Percentiles rank a stretch among this genome's conserved stretches.
Evolutionary conservation across 352 stramenopile species (phyloP).

Genomic region (Globisporangium nagaii): DNA sequence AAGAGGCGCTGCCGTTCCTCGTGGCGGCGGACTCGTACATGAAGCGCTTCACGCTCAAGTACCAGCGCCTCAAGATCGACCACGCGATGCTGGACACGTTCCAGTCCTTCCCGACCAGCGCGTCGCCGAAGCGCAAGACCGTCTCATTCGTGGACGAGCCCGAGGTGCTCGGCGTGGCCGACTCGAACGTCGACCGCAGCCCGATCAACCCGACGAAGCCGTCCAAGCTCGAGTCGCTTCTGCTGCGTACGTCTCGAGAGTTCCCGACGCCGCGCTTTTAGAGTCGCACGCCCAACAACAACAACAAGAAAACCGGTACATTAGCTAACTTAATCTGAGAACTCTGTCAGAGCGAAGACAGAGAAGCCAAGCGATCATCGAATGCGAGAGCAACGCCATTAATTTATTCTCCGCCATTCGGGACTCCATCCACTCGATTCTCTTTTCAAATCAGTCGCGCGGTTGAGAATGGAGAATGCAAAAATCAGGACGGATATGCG

Average conservation of each 20-base stretch:
- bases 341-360: slow-evolving; percentile 8
- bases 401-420: slow-evolving; percentile 11
- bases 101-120: slow-evolving; percentile 15
- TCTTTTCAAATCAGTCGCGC: background rate
- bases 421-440: background rate
- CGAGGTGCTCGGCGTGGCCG: slow-evolving; percentile 62
- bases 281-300: slow-evolving; percentile 7
- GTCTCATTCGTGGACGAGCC: slow-evolving; percentile 66
- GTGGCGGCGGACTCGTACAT: slow-evolving; percentile 84
- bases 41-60: slow-evolving; percentile 86
- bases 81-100: slow-evolving; percentile 76
- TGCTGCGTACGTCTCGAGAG: slow-evolving; percentile 77
- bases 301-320: slow-evolving; percentile 1
- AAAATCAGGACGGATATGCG: too few species aligned
- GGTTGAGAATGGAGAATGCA: too few species aligned
- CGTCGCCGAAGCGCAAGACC: slow-evolving; percentile 21
- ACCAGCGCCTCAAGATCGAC: slow-evolving; percentile 81
- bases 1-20: slow-evolving; percentile 75
- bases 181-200: slow-evolving; percentile 68
- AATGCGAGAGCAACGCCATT: background rate
- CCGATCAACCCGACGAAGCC: slow-evolving; percentile 70
- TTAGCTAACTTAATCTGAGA: slow-evolving; percentile 9
- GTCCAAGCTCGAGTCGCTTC: slow-evolving; percentile 77
- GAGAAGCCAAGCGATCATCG: slow-evolving; percentile 1
- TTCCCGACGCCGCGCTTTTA: slow-evolving; percentile 77